Conservation (phyloP, 2,329 filamentous ascomycete genomes). For the Fusarium euwallaceae region DNA sequence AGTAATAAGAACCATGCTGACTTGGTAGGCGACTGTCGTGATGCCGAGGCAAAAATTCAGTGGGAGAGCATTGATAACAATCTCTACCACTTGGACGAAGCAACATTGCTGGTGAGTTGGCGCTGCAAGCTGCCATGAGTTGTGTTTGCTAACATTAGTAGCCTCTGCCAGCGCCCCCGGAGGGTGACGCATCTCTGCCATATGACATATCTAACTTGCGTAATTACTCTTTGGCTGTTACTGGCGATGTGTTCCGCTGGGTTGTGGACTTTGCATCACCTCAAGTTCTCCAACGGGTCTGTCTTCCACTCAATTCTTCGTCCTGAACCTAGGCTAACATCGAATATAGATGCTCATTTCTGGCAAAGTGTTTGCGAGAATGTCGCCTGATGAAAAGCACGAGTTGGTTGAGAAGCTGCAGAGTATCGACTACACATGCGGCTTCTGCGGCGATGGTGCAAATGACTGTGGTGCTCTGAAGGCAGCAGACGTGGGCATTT, state of each 20-base stretch:
- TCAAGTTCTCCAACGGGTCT: slow-evolving; percentile 78
- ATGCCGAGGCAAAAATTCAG: slow-evolving; percentile 78
- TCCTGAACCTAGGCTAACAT: background rate
- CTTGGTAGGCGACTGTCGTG: slow-evolving; percentile 73
- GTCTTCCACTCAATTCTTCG: slow-evolving; percentile 38
- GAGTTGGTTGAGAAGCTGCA: slow-evolving; percentile 98
- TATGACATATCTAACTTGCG: slow-evolving; percentile 85
- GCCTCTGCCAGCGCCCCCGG: slow-evolving; percentile 78
- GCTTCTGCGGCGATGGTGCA: slow-evolving; percentile 97
- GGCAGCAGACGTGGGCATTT: slow-evolving; percentile 97
- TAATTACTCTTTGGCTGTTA: slow-evolving; percentile 91
- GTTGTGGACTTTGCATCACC: slow-evolving; percentile 90
- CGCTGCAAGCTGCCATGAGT: background rate
- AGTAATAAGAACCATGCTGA: slow-evolving; percentile 18
- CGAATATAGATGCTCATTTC: slow-evolving; percentile 81
- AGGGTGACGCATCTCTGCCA: slow-evolving; percentile 85
- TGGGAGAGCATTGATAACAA: slow-evolving; percentile 98
- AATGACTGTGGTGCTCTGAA: slow-evolving; percentile 98
- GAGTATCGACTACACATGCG: slow-evolving; percentile 93
- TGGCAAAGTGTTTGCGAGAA: slow-evolving; percentile 95
- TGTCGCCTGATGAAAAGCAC: slow-evolving; percentile 99
- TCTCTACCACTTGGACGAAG: slow-evolving; percentile 80
- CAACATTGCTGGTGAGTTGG: slow-evolving; percentile 74
- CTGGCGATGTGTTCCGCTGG: slow-evolving; percentile 96
- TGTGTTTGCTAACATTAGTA: slow-evolving; percentile 50